phyloP scores from a whole-genome alignment of 139 green algal genomes.

The Ettlia oleoabundans region DNA sequence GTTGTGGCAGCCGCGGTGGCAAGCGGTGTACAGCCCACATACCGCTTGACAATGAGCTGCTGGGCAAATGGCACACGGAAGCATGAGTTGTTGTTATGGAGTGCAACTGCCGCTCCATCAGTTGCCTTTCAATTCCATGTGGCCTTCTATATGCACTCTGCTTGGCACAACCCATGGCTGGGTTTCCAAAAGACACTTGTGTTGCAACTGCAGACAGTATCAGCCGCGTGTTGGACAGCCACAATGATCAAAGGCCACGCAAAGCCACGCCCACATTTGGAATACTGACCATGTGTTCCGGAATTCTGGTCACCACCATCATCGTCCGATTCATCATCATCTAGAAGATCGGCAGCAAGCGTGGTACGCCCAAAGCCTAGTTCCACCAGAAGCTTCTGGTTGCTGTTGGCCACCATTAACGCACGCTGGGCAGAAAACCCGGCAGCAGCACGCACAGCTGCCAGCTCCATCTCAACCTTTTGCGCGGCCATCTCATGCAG shows the following conservation, averaged over 20 bases:
- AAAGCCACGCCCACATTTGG: background rate
- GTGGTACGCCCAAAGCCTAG: conserved; percentile 21
- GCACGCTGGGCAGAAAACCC: background rate
- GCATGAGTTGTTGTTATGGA: background rate
- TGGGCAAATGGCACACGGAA: background rate
- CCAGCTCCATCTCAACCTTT: background rate
- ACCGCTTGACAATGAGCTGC: background rate
- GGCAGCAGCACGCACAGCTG: background rate
- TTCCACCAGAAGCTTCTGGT: background rate
- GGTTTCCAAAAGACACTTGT: background rate
- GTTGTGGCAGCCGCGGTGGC: too few species aligned
- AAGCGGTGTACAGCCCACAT: too few species aligned
- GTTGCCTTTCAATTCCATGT: background rate
- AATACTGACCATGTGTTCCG: background rate
- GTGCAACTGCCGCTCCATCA: background rate
- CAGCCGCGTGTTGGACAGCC: background rate
- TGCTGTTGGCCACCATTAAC: background rate
- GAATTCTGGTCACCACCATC: background rate
- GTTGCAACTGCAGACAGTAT: background rate
- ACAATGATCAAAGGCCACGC: background rate
- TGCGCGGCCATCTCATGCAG: background rate
- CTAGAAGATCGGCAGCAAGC: conserved; percentile 4
- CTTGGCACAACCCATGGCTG: background rate
- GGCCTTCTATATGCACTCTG: background rate
- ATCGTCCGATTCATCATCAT: background rate